A percentile compares a stretch with the other conserved stretches of the same genome.
These are phyloP conservation scores for Speleostelium caveatum DNA, from an alignment of 78 protist genomes.

Conservation along the genomic window DNA sequence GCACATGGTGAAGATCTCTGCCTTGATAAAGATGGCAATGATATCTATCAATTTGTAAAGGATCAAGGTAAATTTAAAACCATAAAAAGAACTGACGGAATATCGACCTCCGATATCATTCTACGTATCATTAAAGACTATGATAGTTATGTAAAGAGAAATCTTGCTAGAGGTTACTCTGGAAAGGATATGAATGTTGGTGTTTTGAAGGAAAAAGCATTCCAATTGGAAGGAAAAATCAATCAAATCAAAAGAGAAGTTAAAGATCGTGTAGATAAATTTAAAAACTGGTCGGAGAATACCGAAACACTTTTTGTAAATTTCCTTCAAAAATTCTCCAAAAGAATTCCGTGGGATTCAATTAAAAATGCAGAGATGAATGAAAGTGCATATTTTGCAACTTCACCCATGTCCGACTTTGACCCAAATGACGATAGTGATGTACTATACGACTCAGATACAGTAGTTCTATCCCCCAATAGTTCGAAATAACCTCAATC, in stretches of 20 bases:
- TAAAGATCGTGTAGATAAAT: conserved; percentile 6
- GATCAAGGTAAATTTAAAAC: conserved; percentile 82
- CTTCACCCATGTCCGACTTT: no score
- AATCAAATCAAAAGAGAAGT: conserved; percentile 33
- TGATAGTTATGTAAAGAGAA: conserved; percentile 81
- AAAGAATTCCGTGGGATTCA: not conserved
- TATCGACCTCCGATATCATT: conserved; percentile 87
- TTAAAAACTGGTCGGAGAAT: conserved; percentile 26
- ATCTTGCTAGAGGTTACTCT: conserved; percentile 85
- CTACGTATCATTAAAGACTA: conserved; percentile 80
- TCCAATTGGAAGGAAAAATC: conserved; percentile 60
- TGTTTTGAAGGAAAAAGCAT: conserved; percentile 54
- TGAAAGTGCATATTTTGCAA: no score
- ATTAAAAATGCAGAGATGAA: no score
- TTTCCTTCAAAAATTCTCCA: conserved; percentile 23
- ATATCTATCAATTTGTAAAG: conserved; percentile 81
- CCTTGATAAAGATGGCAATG: conserved; percentile 79
- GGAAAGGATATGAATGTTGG: conserved; percentile 86
- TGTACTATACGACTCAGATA: no score
- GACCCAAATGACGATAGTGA: no score
- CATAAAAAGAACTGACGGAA: conserved; percentile 84
- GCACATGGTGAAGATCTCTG: conserved; percentile 87
- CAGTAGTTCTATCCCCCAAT: no score
- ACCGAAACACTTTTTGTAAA: not conserved
- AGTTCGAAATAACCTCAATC: no score